These are phyloP conservation scores for Nematocida sp. DNA, from an alignment of 371 early-diverging fungal genomes.

Conservation along the genomic window DNA sequence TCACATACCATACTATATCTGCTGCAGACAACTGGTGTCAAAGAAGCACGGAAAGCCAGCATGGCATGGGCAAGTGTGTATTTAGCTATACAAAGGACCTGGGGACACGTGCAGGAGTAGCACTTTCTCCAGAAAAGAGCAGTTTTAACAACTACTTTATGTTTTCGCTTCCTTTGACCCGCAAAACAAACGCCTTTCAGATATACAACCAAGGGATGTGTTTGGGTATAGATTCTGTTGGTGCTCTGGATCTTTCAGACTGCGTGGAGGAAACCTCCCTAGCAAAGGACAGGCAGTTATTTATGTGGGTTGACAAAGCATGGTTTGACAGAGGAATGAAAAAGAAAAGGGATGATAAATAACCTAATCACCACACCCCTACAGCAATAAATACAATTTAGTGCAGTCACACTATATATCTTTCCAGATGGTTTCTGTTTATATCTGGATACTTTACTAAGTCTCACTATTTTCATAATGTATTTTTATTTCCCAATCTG, in stretches of 20 bases:
- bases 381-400: constrained; percentile 1
- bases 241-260: not conserved
- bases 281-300: constrained; percentile 23
- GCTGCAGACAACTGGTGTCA: not conserved
- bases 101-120: not conserved
- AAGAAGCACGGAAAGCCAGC: not conserved
- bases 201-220: constrained; percentile 41
- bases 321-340: constrained; percentile 26
- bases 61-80: not conserved
- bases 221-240: not conserved
- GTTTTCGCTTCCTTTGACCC: constrained; percentile 14
- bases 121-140: not conserved
- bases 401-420: too few species aligned
- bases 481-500: too few species aligned
- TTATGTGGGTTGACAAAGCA: constrained; percentile 26
- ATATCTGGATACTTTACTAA: too few species aligned
- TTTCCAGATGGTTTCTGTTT: too few species aligned
- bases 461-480: too few species aligned
- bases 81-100: not conserved
- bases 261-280: constrained; percentile 18
- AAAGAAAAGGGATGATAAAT: too few species aligned
- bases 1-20: constrained; percentile 12
- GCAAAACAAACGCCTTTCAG: constrained; percentile 25
- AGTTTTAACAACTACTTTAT: constrained; percentile 16
- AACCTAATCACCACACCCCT: not conserved